Evolutionary conservation across 2,329 filamentous ascomycete species (phyloP).

Genomic region (Canariomyces notabilis): DNA sequence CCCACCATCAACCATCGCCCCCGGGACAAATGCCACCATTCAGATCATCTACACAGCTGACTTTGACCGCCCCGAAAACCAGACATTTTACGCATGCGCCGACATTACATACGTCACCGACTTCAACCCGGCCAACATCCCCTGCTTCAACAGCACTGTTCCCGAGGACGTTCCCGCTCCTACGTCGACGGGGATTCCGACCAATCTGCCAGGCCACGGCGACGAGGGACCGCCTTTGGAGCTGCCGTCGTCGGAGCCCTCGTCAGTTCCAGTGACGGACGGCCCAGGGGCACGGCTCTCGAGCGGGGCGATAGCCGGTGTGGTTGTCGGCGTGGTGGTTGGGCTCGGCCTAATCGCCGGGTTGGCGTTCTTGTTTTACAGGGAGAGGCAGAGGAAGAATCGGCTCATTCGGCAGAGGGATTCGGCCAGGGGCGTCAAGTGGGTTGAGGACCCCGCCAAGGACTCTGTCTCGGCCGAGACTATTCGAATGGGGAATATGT

Average conservation of each 20-base stretch:
- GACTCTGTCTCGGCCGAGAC: constrained; percentile 12
- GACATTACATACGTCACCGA: constrained; percentile 41
- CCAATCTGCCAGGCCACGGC: constrained; percentile 17
- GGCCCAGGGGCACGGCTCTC: constrained; percentile 9
- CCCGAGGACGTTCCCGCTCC: constrained; percentile 23
- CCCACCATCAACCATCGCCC: constrained; percentile 31
- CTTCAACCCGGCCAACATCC: constrained; percentile 31
- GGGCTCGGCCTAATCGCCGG: constrained; percentile 12
- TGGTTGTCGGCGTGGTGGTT: constrained; percentile 18
- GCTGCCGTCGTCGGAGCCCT: not conserved
- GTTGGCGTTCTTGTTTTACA: constrained; percentile 16
- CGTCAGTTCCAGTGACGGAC: not conserved
- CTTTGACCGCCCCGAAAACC: constrained; percentile 38
- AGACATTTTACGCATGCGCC: constrained; percentile 47
- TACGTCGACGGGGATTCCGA: constrained; percentile 16
- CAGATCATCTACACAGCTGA: constrained; percentile 45
- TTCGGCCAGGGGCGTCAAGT: constrained; percentile 12
- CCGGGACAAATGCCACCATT: constrained; percentile 44
- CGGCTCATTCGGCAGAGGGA: constrained; percentile 17
- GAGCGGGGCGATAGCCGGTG: constrained; percentile 20
- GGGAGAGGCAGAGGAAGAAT: constrained; percentile 18
- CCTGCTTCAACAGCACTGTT: constrained; percentile 43
- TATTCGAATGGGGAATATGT: constrained; percentile 9
- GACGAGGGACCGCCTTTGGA: constrained; percentile 13
- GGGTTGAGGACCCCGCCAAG: constrained; percentile 16